Conservation (phyloP, 2,329 filamentous ascomycete genomes). For the Trichoderma koningiopsis region DNA sequence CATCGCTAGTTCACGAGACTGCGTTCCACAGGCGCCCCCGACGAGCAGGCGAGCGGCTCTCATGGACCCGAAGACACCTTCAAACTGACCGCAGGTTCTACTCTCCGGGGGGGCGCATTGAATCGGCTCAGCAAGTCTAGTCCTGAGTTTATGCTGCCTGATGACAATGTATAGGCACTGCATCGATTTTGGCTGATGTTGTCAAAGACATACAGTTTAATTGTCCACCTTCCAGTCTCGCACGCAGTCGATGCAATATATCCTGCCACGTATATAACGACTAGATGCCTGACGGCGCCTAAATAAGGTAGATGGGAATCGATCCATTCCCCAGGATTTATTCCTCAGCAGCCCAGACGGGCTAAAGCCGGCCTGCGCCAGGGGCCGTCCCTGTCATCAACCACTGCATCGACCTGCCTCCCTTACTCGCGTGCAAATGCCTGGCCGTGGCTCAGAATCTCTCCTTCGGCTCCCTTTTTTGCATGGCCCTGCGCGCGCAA, state of each 20-base stretch:
- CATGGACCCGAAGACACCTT: not conserved
- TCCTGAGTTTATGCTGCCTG: not conserved
- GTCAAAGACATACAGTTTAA: not conserved
- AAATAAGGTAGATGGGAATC: slow-evolving; percentile 9
- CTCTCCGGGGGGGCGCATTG: slow-evolving; percentile 5
- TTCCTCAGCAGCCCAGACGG: not conserved
- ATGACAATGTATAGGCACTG: not conserved
- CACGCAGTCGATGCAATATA: not conserved
- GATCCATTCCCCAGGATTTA: slow-evolving; percentile 27
- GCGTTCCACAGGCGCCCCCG: slow-evolving; percentile 8
- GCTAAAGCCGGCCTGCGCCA: slow-evolving; percentile 20
- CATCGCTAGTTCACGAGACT: not conserved
- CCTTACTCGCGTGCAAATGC: not conserved
- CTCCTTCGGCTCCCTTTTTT: not conserved
- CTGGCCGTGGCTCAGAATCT: not conserved
- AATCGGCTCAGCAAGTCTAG: slow-evolving; percentile 6
- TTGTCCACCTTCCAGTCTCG: not conserved
- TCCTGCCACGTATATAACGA: not conserved
- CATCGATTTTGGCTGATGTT: not conserved
- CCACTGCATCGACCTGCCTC: not conserved
- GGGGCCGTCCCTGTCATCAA: slow-evolving; percentile 22
- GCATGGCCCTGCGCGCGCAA: slow-evolving; percentile 17
- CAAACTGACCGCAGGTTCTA: slow-evolving; percentile 2
- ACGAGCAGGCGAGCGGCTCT: too few species aligned
- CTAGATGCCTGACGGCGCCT: slow-evolving; percentile 10